These are phyloP conservation scores for Prunus davidiana DNA, from an alignment of 306 rosid genomes.

Conservation along the genomic window DNA sequence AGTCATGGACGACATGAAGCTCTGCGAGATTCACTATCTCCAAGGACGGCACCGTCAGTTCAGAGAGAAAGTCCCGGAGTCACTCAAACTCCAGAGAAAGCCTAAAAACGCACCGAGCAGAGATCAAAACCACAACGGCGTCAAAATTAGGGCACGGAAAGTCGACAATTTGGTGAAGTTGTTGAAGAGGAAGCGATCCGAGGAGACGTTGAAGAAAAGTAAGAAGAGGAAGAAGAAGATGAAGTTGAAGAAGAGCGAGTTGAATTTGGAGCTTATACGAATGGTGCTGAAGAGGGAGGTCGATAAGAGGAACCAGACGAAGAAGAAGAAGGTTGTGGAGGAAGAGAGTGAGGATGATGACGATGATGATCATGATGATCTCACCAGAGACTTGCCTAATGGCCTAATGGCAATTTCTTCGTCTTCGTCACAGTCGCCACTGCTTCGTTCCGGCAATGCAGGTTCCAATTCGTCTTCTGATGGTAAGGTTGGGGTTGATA, in stretches of 20 bases:
- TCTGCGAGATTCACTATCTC: conserved; percentile 86
- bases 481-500: conserved; percentile 52
- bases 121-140: conserved; percentile 41
- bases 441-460: conserved; percentile 49
- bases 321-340: conserved; percentile 20
- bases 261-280: conserved; percentile 75
- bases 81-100: conserved; percentile 72
- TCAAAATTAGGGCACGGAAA: conserved; percentile 55
- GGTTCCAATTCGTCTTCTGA: conserved; percentile 52
- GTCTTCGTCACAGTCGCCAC: conserved; percentile 38
- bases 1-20: conserved; percentile 74
- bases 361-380: conserved; percentile 39
- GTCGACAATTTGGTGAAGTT: conserved; percentile 41
- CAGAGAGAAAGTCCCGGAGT: conserved; percentile 81
- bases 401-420: conserved; percentile 87
- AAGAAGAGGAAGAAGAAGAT: conserved; percentile 34
- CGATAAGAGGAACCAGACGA: conserved; percentile 53
- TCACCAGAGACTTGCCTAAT: conserved; percentile 77
- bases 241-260: conserved; percentile 46
- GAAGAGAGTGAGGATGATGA: conserved; percentile 47
- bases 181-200: conserved; percentile 52
- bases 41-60: conserved; percentile 84
- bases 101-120: conserved; percentile 26
- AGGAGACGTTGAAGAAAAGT: conserved; percentile 20
- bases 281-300: conserved; percentile 85